phyloP scores from a whole-genome alignment of 2,329 filamentous ascomycete species.

The Atkinsonella hypoxylon region DNA sequence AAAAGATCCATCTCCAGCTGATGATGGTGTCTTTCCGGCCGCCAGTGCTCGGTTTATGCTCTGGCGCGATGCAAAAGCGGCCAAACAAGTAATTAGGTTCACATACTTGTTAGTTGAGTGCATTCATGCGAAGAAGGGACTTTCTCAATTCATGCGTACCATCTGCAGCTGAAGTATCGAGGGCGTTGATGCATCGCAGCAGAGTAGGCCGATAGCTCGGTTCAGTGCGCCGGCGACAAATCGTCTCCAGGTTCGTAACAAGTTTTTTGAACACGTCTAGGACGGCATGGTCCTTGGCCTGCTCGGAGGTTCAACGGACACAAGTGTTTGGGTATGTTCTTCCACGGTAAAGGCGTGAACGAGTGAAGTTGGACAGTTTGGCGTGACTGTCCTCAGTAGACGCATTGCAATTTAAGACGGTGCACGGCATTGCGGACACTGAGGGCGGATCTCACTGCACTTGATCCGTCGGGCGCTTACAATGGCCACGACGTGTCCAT shows the following conservation, averaged over 20 bases:
- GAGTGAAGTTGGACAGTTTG: constrained; percentile 11
- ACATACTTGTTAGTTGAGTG: background rate
- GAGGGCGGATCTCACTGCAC: constrained; percentile 18
- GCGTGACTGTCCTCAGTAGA: constrained; percentile 14
- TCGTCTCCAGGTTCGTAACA: constrained; percentile 9
- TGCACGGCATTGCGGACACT: constrained; percentile 19
- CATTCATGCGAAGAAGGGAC: too few species aligned
- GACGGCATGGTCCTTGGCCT: constrained; percentile 11
- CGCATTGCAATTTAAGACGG: constrained; percentile 22
- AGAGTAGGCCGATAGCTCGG: constrained; percentile 10
- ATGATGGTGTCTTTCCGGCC: constrained; percentile 16
- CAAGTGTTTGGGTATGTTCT: constrained; percentile 15
- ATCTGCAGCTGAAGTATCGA: constrained; percentile 9
- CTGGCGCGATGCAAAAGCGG: constrained; percentile 11
- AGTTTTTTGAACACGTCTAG: constrained; percentile 12
- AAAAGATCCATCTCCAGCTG: too few species aligned
- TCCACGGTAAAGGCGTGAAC: constrained; percentile 13
- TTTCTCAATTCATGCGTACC: constrained; percentile 7
- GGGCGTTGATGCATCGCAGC: constrained; percentile 7
- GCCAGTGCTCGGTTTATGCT: constrained; percentile 11
- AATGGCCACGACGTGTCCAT: constrained; percentile 15
- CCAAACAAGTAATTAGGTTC: constrained; percentile 15
- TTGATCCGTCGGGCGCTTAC: constrained; percentile 20
- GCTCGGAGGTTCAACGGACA: constrained; percentile 11
- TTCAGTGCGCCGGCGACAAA: constrained; percentile 11